These are phyloP conservation scores for Wickerhamiella domercqiae DNA, from an alignment of 805 yeast genomes.

Conservation along the genomic window DNA sequence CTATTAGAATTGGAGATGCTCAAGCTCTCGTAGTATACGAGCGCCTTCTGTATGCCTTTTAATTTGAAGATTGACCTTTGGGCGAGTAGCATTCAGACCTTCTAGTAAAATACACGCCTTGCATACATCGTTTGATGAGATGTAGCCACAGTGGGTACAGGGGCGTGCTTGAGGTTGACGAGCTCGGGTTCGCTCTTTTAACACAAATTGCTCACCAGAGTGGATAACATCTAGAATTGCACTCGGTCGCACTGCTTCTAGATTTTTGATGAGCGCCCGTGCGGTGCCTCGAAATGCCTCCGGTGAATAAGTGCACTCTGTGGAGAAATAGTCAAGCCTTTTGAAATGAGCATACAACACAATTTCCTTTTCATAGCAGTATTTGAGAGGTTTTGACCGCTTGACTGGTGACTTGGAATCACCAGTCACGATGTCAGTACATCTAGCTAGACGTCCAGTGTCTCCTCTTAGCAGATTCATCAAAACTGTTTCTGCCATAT, in stretches of 20 bases:
- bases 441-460: slow-evolving; percentile 75
- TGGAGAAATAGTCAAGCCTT: slow-evolving; percentile 85
- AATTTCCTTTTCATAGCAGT: slow-evolving; percentile 91
- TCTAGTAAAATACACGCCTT: slow-evolving; percentile 84
- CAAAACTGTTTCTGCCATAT: slow-evolving; percentile 94
- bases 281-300: slow-evolving; percentile 98
- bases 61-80: slow-evolving; percentile 43
- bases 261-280: slow-evolving; percentile 72
- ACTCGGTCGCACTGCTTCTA: slow-evolving; percentile 81
- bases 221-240: slow-evolving; percentile 88
- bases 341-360: slow-evolving; percentile 95
- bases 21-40: too few relatives aligned
- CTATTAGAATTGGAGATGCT: too few relatives aligned
- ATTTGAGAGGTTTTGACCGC: slow-evolving; percentile 90
- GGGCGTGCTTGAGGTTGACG: slow-evolving; percentile 21
- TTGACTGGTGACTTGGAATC: slow-evolving; percentile 42
- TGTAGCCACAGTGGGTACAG: slow-evolving; percentile 82
- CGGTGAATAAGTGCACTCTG: slow-evolving; percentile 97
- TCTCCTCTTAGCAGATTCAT: slow-evolving; percentile 96
- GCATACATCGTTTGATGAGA: slow-evolving; percentile 76
- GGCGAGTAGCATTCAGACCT: slow-evolving; percentile 64
- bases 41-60: too few relatives aligned
- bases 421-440: slow-evolving; percentile 70
- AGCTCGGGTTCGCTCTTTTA: slow-evolving; percentile 9
- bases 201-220: slow-evolving; percentile 52